phyloP scores from a whole-genome alignment of 2,329 filamentous ascomycete species.

The Talaromyces marneffei region DNA sequence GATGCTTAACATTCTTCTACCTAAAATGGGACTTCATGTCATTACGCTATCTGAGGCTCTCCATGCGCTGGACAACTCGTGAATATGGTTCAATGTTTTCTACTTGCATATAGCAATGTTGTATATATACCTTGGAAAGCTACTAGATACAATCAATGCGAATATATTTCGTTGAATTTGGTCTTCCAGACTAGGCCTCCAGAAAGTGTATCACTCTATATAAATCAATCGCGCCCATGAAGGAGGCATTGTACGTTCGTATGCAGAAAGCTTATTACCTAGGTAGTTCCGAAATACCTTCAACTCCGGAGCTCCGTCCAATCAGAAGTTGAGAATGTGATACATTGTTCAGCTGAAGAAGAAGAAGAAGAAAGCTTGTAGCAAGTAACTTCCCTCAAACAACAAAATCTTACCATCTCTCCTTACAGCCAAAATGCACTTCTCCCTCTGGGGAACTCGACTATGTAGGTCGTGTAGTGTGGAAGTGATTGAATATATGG shows the following conservation, averaged over 20 bases:
- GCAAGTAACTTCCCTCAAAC: too few species aligned
- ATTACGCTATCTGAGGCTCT: constrained; percentile 19
- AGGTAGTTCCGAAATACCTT: too few species aligned
- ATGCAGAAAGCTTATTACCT: neutral
- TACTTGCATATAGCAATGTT: neutral
- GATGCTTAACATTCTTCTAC: constrained; percentile 22
- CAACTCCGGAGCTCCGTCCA: neutral
- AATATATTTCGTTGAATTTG: neutral
- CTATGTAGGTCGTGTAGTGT: too few species aligned
- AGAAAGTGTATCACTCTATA: too few species aligned
- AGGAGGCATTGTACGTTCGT: too few species aligned
- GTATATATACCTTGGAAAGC: neutral
- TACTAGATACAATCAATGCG: neutral
- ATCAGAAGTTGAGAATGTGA: neutral
- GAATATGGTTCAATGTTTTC: neutral
- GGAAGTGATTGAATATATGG: too few species aligned
- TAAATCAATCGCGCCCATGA: too few species aligned
- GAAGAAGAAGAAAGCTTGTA: neutral
- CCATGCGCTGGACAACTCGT: constrained; percentile 14
- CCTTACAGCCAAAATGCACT: neutral
- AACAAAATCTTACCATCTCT: neutral
- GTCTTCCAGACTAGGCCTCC: too few species aligned
- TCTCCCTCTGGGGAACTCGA: neutral
- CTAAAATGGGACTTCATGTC: constrained; percentile 24
- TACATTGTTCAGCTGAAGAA: neutral